These are phyloP conservation scores for Priceomyces melissophilus DNA, from an alignment of 805 yeast genomes.

Conservation along the genomic window DNA sequence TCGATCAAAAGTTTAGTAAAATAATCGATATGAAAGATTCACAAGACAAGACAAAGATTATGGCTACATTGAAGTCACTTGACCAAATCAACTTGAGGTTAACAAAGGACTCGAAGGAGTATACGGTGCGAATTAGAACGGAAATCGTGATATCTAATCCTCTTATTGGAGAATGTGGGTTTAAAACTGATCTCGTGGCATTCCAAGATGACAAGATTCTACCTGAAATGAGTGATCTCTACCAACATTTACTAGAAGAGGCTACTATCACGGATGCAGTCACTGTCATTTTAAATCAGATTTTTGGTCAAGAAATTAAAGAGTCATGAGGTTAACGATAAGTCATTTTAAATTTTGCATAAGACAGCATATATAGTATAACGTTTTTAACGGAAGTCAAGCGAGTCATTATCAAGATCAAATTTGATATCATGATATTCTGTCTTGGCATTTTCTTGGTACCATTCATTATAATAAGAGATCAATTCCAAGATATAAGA, in stretches of 20 bases:
- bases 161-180: conserved; percentile 22
- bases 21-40: conserved; percentile 11
- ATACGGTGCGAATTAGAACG: conserved; percentile 18
- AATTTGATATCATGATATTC: conserved; percentile 13
- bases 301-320: conserved; percentile 9
- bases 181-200: conserved; percentile 12
- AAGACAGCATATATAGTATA: background rate
- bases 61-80: conserved; percentile 18
- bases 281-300: conserved; percentile 17
- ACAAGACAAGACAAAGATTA: conserved; percentile 13
- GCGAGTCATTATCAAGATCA: conserved; percentile 25
- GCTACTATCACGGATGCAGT: conserved; percentile 26
- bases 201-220: conserved; percentile 6
- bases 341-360: too few relatives aligned
- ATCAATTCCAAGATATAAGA: conserved; percentile 23
- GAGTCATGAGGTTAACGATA: background rate
- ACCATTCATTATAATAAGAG: conserved; percentile 24
- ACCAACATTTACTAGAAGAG: conserved; percentile 17
- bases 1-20: conserved; percentile 12
- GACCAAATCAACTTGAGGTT: conserved; percentile 15
- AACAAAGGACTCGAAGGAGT: background rate
- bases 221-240: conserved; percentile 13
- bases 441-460: conserved; percentile 9
- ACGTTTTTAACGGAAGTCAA: conserved; percentile 6
- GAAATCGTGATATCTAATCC: conserved; percentile 18